These are phyloP conservation scores for Globisporangium rhizosaccharum DNA, from an alignment of 352 stramenopile genomes.

Conservation along the genomic window DNA sequence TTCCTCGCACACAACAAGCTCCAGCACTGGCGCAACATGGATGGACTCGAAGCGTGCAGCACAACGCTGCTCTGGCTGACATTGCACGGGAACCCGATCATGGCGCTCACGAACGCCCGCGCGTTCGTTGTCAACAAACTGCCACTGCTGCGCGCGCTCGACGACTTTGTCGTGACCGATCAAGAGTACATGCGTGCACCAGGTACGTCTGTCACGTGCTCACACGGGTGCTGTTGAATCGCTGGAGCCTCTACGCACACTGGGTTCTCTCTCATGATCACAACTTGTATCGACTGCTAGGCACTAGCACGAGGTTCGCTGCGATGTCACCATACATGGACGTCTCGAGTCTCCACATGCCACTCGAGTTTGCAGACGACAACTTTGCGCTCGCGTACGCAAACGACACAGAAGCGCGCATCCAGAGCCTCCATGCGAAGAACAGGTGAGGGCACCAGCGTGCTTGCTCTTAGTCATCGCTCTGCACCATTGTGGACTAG, in stretches of 20 bases:
- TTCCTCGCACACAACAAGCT: conserved; percentile 61
- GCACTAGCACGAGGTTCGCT: conserved; percentile 6
- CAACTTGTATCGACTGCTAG: neutral
- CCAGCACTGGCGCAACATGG: conserved; percentile 39
- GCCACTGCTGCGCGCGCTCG: conserved; percentile 46
- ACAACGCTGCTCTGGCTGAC: conserved; percentile 50
- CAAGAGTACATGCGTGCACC: conserved; percentile 51
- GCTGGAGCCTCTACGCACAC: too few relatives aligned
- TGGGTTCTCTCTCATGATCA: neutral
- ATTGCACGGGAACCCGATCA: conserved; percentile 57
- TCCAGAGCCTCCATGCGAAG: conserved; percentile 23
- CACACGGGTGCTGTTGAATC: too few relatives aligned
- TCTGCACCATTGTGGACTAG: too few relatives aligned
- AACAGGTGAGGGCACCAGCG: conserved; percentile 30
- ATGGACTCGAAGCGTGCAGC: conserved; percentile 35
- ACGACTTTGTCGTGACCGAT: conserved; percentile 60
- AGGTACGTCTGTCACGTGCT: conserved; percentile 12
- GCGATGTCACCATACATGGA: conserved; percentile 6
- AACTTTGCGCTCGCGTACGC: conserved; percentile 30
- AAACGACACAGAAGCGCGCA: conserved; percentile 18
- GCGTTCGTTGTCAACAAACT: conserved; percentile 71
- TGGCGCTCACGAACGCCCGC: conserved; percentile 40
- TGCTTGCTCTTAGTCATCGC: too few relatives aligned
- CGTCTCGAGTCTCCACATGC: conserved; percentile 30
- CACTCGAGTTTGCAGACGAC: conserved; percentile 45